Conservation (phyloP, 805 yeast genomes). For the Candida schatavii region DNA sequence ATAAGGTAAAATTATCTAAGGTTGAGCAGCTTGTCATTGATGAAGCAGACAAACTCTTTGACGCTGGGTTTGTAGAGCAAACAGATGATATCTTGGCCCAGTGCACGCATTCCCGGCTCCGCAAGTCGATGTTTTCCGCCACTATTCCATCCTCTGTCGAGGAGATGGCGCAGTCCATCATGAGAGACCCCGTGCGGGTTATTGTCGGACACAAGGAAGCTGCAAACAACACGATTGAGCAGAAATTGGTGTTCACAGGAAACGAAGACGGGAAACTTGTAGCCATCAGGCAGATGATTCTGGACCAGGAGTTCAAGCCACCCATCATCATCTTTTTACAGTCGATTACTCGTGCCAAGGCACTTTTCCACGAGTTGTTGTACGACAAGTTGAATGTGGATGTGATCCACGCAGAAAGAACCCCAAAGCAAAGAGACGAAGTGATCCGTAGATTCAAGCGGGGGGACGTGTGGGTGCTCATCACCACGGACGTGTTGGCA, state of each 20-base stretch:
- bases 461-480: constrained; percentile 94
- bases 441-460: constrained; percentile 79
- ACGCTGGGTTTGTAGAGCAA: constrained; percentile 82
- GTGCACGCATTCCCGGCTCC: constrained; percentile 49
- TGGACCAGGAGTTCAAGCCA: constrained; percentile 81
- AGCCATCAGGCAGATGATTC: constrained; percentile 86
- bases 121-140: constrained; percentile 87
- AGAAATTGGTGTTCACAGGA: constrained; percentile 81
- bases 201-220: constrained; percentile 94
- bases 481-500: constrained; percentile 93
- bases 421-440: constrained; percentile 81
- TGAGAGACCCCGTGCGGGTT: constrained; percentile 81
- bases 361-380: constrained; percentile 85
- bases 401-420: constrained; percentile 92
- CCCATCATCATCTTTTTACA: constrained; percentile 92
- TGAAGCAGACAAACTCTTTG: constrained; percentile 94
- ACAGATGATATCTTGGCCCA: constrained; percentile 77
- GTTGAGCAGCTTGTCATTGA: constrained; percentile 84
- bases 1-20: constrained; percentile 53
- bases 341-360: constrained; percentile 90
- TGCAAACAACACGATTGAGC: constrained; percentile 81
- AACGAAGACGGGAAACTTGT: constrained; percentile 93
- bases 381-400: constrained; percentile 93
- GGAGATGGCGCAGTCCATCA: constrained; percentile 78
- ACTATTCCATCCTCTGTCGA: constrained; percentile 94